Conservation (phyloP, 1,284 basidiomycete species). For the Fistulina hepatica region DNA sequence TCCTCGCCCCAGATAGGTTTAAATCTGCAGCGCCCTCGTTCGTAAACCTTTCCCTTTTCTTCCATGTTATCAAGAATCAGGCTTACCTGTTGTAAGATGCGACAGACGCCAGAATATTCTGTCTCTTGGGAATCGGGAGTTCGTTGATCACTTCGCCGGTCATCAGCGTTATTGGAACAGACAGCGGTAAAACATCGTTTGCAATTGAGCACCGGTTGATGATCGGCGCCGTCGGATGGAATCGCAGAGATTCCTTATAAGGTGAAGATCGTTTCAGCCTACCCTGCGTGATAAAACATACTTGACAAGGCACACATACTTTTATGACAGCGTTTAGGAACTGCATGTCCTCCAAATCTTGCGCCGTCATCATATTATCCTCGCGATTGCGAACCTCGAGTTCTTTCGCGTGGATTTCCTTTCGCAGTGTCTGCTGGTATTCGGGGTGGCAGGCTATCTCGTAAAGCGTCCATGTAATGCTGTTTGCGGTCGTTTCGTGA, state of each 20-base stretch:
- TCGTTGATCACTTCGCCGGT: conserved; percentile 25
- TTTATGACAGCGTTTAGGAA: conserved; percentile 16
- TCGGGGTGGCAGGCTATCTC: conserved; percentile 31
- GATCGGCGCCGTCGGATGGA: conserved; percentile 25
- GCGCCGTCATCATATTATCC: conserved; percentile 28
- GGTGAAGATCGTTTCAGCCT: neutral
- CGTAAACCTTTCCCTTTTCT: too few species aligned
- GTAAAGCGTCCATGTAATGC: conserved; percentile 30
- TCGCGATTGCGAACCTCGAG: conserved; percentile 25
- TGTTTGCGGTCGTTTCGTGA: conserved; percentile 36
- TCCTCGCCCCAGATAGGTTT: conserved; percentile 45
- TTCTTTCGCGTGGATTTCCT: conserved; percentile 29
- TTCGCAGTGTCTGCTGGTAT: conserved; percentile 29
- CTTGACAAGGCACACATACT: too few species aligned
- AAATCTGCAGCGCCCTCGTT: too few species aligned
- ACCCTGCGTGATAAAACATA: too few species aligned
- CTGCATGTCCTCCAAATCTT: conserved; percentile 22
- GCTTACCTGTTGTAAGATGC: conserved; percentile 26
- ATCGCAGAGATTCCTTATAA: conserved; percentile 28
- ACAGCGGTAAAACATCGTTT: conserved; percentile 34
- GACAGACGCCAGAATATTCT: conserved; percentile 23
- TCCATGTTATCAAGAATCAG: too few species aligned
- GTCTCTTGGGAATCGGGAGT: conserved; percentile 28
- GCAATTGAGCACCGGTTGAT: conserved; percentile 21
- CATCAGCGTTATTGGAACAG: conserved; percentile 22